Percentiles rank a stretch among this genome's conserved stretches.
Evolutionary conservation across 495 filamentous ascomycete species (phyloP).

Genomic region (Paragyromitra xinjiangensis): DNA sequence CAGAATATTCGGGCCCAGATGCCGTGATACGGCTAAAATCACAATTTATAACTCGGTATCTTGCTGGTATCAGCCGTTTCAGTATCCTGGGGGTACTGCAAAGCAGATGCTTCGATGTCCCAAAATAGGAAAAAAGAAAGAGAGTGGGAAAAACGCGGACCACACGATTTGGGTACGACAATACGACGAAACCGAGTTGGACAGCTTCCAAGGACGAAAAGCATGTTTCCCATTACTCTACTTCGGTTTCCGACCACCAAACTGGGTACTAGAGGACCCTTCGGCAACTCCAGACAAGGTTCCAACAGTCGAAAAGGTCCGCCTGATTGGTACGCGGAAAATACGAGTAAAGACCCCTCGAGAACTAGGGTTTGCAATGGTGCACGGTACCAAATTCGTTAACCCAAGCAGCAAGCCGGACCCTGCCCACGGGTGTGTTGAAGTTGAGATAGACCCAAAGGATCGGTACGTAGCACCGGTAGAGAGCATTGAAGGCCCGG

Average conservation of each 20-base stretch:
- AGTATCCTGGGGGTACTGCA: background rate
- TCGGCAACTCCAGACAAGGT: background rate
- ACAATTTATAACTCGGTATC: background rate
- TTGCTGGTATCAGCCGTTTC: background rate
- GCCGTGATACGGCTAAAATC: background rate
- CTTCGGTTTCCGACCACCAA: background rate
- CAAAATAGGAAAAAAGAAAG: background rate
- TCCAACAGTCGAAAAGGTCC: background rate
- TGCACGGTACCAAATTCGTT: background rate
- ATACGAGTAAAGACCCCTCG: background rate
- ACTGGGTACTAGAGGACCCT: background rate
- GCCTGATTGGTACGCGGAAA: background rate
- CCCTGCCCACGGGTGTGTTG: conserved; percentile 1
- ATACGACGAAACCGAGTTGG: background rate
- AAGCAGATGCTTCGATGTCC: background rate
- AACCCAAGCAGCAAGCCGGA: conserved; percentile 10
- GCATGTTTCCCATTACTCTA: conserved; percentile 2
- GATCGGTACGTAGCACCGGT: background rate
- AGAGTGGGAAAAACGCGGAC: background rate
- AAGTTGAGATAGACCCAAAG: background rate
- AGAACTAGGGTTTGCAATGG: background rate
- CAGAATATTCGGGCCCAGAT: background rate
- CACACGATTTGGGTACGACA: background rate
- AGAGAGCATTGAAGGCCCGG: background rate
- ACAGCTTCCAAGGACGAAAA: conserved; percentile 12